Percentiles rank a stretch among this genome's conserved stretches.
These are phyloP conservation scores for Spizellomyces punctatus DNA, from an alignment of 192 early-diverging fungal species.

Conservation along the genomic window DNA sequence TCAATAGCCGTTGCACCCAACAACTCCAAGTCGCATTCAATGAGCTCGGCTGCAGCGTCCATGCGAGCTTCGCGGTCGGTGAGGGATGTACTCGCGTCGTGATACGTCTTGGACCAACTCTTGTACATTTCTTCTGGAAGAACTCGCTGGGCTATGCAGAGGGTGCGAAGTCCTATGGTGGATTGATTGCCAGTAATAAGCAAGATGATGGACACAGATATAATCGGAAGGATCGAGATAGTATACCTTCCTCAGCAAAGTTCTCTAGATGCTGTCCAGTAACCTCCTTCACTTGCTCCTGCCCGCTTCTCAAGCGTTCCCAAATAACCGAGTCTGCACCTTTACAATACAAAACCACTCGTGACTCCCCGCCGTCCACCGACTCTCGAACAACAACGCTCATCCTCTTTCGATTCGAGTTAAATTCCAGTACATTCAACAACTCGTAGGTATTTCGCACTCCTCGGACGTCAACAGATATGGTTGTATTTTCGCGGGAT, in stretches of 20 bases:
- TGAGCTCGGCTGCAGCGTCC: constrained; percentile 74
- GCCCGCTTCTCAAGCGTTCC: constrained; percentile 72
- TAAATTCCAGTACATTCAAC: constrained; percentile 74
- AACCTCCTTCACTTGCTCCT: constrained; percentile 67
- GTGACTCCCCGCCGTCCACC: constrained; percentile 49
- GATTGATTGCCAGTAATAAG: neutral
- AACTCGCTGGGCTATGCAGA: constrained; percentile 79
- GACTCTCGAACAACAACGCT: constrained; percentile 77
- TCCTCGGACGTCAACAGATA: constrained; percentile 68
- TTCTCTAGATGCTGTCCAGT: constrained; percentile 78
- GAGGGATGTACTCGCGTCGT: constrained; percentile 72
- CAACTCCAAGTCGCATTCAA: constrained; percentile 78
- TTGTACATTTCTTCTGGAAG: constrained; percentile 73
- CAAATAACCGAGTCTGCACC: constrained; percentile 96
- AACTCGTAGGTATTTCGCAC: constrained; percentile 44
- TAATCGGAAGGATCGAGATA: constrained; percentile 38
- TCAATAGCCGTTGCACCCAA: constrained; percentile 98
- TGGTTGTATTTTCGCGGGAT: constrained; percentile 67
- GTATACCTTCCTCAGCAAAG: constrained; percentile 71
- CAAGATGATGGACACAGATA: constrained; percentile 9
- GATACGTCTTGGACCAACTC: constrained; percentile 70
- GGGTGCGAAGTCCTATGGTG: constrained; percentile 66
- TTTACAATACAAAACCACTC: constrained; percentile 83
- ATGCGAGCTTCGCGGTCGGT: constrained; percentile 80
- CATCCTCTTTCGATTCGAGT: constrained; percentile 96